phyloP scores from a whole-genome alignment of 2,329 filamentous ascomycete species.

The Verticillium isaacii region DNA sequence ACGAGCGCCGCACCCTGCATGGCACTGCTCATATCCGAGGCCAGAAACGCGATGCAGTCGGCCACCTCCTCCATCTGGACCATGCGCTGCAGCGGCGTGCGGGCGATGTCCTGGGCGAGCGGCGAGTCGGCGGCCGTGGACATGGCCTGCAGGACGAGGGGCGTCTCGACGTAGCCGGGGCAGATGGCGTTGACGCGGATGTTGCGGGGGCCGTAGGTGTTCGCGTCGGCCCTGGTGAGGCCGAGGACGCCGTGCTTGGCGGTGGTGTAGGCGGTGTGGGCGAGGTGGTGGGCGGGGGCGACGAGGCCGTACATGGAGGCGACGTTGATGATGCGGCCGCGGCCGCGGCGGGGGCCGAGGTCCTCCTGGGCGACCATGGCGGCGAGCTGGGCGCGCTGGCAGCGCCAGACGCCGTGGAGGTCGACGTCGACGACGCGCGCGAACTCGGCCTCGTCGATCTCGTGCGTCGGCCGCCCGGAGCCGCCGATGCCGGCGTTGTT shows the following conservation, averaged over 20 bases:
- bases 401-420: conserved; percentile 52
- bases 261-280: conserved; percentile 42
- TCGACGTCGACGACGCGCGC: conserved; percentile 46
- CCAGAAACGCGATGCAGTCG: conserved; percentile 46
- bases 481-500: conserved; percentile 51
- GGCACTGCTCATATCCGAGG: conserved; percentile 46
- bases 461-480: conserved; percentile 34
- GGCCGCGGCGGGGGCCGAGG: conserved; percentile 30
- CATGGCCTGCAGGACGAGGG: conserved; percentile 24
- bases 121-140: conserved; percentile 19
- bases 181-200: conserved; percentile 60
- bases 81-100: conserved; percentile 42
- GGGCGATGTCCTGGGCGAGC: conserved; percentile 32
- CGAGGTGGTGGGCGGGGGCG: conserved; percentile 25
- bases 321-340: conserved; percentile 51
- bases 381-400: conserved; percentile 46
- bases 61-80: conserved; percentile 47
- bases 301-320: conserved; percentile 47
- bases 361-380: conserved; percentile 48
- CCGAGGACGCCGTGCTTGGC: conserved; percentile 50
- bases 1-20: conserved; percentile 43
- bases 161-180: conserved; percentile 44
- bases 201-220: conserved; percentile 41
- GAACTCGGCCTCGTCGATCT: conserved; percentile 43
- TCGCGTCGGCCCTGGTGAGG: conserved; percentile 49